Percentiles rank a stretch among this genome's conserved stretches.
These are phyloP conservation scores for Albugo candida DNA, from an alignment of 352 stramenopile genomes.

Conservation along the genomic window DNA sequence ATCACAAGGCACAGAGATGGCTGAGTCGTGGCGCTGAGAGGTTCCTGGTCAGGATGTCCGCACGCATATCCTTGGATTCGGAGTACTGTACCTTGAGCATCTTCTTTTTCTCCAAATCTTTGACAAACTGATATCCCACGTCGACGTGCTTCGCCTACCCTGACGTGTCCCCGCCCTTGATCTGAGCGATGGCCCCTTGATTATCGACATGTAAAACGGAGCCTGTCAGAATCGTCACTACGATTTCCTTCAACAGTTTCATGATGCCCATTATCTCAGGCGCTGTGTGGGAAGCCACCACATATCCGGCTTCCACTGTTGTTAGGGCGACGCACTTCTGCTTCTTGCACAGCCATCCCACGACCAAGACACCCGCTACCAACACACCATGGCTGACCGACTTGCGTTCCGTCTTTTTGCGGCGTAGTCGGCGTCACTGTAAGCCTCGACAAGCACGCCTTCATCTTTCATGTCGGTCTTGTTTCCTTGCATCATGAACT, in stretches of 20 bases:
- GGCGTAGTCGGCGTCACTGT: background rate
- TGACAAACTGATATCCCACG: background rate
- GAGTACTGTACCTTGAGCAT: background rate
- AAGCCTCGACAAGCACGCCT: background rate
- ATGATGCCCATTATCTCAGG: background rate
- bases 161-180: background rate
- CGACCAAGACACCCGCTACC: background rate
- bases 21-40: background rate
- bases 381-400: background rate
- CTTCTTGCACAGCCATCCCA: background rate
- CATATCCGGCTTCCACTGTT: background rate
- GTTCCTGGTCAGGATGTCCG: background rate
- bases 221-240: background rate
- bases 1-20: too few relatives aligned
- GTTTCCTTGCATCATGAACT: too few relatives aligned
- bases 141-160: background rate
- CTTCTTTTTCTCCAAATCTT: background rate
- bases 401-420: background rate
- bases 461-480: background rate
- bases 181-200: background rate
- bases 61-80: background rate
- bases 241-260: constrained; percentile 6
- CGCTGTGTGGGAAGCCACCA: background rate
- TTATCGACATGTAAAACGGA: background rate
- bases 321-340: background rate